Base-by-base conservation (phyloP, 805 yeast species). In the Hanseniaspora guilliermondii region DNA sequence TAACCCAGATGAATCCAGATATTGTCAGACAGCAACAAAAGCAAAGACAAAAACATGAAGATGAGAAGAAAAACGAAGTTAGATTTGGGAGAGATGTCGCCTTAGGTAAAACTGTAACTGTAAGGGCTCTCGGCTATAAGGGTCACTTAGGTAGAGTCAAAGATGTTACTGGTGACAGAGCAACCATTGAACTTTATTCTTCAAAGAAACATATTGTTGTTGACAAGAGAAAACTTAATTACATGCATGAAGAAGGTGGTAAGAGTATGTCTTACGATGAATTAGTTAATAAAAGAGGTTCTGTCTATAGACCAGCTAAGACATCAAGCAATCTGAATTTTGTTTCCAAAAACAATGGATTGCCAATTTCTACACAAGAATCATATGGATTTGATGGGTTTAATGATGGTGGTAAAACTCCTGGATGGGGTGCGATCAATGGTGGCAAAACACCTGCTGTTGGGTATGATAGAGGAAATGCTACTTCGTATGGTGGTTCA, bases 71-170 rank as follows among this genome's bases (percentile, higher is more conserved):
- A 35, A 66, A 68, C 21, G 75, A 79, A 53, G 69, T 71, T 57
- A 75, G 72, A 53, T 79, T 82, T 53, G 96, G 95, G 8, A 79
- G 95, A 60, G 96, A 87, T 66, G 78, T 78, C 47, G 79, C 94
- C 30, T 64, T 93, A 37, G 85, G 87, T 60, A 87, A 87, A 64
- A 83, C 84, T 56, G 96, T 93, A 22, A 79, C 87, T 59, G 85
- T 93, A 48, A 82, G 85, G 63, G 87, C 96, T n/a, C 93, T 95
- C 32, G 80, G 79, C 47, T 87, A 91, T 68, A 93, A 93, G 70
- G 97, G 98, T 46, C 80, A 87, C 60, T 82, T 83, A 71, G 98
- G 98, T 66, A 85, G 87, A 59, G 87, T 93, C 42, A 84, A 85
- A 60, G 97, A 93, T 65, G 87, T 96, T 9, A 93, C 87, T 62